Base-by-base conservation (phyloP, 768 basidiomycete species). In the Collybiopsis confluens region DNA sequence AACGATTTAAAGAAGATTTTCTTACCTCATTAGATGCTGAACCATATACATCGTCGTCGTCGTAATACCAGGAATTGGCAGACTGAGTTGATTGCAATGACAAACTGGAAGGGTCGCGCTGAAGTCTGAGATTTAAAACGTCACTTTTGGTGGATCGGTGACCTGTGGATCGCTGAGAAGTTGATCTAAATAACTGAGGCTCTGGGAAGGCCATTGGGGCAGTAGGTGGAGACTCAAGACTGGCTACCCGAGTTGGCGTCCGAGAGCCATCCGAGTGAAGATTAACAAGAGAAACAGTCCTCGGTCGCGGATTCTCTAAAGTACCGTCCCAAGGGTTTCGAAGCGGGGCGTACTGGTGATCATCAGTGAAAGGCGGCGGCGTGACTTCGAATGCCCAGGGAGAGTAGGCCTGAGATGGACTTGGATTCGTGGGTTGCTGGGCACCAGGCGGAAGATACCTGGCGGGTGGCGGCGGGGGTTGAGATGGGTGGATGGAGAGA, bases 171-270 rank as follows among this genome's bases (percentile, higher is more conserved):
- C 46, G 63, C 59, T 65, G 65, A 11, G 81, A 82, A 5, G 65
- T 59, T 16, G 79, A 73, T 49, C 79, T 76, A 54, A 76, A 70
- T 26, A 81, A 55, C 56, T 79, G 75, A 11, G 82, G 76, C 44
- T 85, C 79, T 23, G 82, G 79, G 56, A 82, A 80, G 5, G 72
- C 56, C 16, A 79, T 63, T 7, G 63, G 60, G 21, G 56, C 54
- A 33, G 60, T 54, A 6, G 60, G 58, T 4, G 55, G 56, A 45
- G 71, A 66, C 20, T 69, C 59, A n/a, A 66, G 67, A 59, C 74
- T 79, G 26, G 64, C 62, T 13, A 80, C 59, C 46, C 77, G 71
- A 52, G 62, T 69, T 30, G 69, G 65, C 23, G 67, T 56, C 40
- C 64, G 63, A n/a, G 63, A 55, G 55, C 35, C 18, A 10, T 48